A percentile compares a stretch with the other conserved stretches of the same genome.
Conservation (phyloP, 2,329 filamentous ascomycete genomes). For the Biscogniauxia mediterranea region DNA sequence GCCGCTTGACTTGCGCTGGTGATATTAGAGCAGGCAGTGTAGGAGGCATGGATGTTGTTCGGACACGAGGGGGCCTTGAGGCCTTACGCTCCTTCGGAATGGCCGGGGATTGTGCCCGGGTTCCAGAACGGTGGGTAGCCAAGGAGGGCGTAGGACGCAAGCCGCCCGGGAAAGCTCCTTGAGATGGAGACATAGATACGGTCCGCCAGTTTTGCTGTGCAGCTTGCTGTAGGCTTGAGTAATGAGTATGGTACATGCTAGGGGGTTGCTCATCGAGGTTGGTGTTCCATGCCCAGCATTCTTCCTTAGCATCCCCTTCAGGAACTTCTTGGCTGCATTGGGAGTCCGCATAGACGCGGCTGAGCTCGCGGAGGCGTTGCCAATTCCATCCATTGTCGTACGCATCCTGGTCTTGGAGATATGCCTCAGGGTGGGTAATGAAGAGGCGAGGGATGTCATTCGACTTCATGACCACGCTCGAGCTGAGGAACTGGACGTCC, state of each 20-base stretch:
- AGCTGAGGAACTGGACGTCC: constrained; percentile 68
- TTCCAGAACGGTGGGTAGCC: constrained; percentile 34
- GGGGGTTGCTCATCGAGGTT: constrained; percentile 56
- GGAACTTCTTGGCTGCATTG: constrained; percentile 47
- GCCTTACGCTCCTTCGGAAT: constrained; percentile 38
- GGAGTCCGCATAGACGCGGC: constrained; percentile 51
- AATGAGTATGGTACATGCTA: constrained; percentile 41
- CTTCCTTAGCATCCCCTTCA: constrained; percentile 61
- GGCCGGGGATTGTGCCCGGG: constrained; percentile 41
- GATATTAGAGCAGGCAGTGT: constrained; percentile 38
- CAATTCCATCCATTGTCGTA: constrained; percentile 65
- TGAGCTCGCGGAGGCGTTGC: constrained; percentile 64
- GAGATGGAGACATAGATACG: constrained; percentile 43
- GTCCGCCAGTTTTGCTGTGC: constrained; percentile 37
- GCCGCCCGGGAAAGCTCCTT: constrained; percentile 22
- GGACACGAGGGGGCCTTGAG: constrained; percentile 47
- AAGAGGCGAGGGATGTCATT: constrained; percentile 65
- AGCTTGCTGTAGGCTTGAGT: constrained; percentile 42
- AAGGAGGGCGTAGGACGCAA: constrained; percentile 36
- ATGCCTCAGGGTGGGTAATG: constrained; percentile 72
- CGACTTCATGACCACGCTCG: constrained; percentile 71
- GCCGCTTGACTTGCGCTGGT: constrained; percentile 42
- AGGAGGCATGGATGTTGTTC: constrained; percentile 53
- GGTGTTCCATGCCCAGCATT: constrained; percentile 67
- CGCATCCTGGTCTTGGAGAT: constrained; percentile 61